Evolutionary conservation across 805 yeast genomes (phyloP), one percentile per base, ranked within the genome.

Genomic region (Starmerella asiatica): DNA sequence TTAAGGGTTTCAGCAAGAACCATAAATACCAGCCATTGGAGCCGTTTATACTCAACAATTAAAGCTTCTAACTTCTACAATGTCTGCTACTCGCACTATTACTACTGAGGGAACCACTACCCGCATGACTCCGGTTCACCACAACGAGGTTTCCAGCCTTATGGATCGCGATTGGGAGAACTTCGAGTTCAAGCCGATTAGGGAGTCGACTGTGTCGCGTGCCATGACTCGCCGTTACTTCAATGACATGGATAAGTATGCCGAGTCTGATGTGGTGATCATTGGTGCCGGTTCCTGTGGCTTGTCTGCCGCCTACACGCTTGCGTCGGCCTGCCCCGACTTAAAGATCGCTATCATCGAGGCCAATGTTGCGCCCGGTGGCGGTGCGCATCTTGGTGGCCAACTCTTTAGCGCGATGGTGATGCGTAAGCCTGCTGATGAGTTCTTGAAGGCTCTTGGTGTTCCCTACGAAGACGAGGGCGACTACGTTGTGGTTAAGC

Each of bases 221-320:
- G 88, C 86, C 26, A 79, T 79, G 86, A 78, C 85, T 32, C 65
- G 64, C 43, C 71, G 86, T 48, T 79, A 79, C 61, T 79, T 77
- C 56, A 69, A 71, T 28, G 86, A 79, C 55, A 59, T 79, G 53
- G 80, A 79, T 64, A 75, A 73, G 57, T 76, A 71, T 56, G 76
- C 85, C 18, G 85, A 78, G 52, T 69, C 79, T 11, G 88, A 79
- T 53, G 70, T 79, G 34, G 79, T 79, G 32, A 74, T 79, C 52
- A 70, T 79, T 44, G 88, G 88, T 42, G 85, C 84, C 21, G 85
- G 86, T 29, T 75, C 82, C 20, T 75, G 82, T 32, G 86, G 86
- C 32, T 64, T 79, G 44, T 70, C 79, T 39, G 80, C 84, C 21
- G 86, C 85, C n/a, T 79, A 73, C 55, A 72, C 70, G 29, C 64